Conservation (phyloP, 768 basidiomycete species). For the Serpula lacrymans region DNA sequence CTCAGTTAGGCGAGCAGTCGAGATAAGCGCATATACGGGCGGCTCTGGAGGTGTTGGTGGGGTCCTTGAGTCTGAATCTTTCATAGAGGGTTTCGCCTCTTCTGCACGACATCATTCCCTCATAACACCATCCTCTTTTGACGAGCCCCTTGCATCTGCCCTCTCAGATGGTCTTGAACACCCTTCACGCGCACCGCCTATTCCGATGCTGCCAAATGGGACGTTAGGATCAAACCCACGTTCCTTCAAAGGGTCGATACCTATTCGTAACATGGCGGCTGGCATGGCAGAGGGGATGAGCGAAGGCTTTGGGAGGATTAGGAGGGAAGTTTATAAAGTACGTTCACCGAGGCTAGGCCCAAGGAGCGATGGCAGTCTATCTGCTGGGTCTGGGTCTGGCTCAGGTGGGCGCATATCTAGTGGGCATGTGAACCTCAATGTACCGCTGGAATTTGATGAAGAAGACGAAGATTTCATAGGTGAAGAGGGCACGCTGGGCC, state of each 20-base stretch:
- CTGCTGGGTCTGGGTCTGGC: conserved; percentile 44
- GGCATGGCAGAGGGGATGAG: conserved; percentile 54
- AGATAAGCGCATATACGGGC: conserved; percentile 51
- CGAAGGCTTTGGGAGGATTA: conserved; percentile 57
- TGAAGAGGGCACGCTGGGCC: conserved; percentile 17
- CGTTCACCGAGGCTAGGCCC: conserved; percentile 40
- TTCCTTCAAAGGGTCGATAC: conserved; percentile 44
- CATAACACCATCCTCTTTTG: too few species aligned
- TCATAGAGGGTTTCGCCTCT: conserved; percentile 50
- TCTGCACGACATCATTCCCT: too few species aligned
- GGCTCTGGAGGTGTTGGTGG: conserved; percentile 27
- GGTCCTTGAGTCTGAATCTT: too few species aligned
- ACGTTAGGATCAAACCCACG: conserved; percentile 37
- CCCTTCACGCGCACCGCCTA: conserved; percentile 35
- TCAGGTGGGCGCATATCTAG: too few species aligned
- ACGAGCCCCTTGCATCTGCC: conserved; percentile 76
- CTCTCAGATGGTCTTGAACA: conserved; percentile 59
- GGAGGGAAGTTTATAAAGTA: conserved; percentile 52
- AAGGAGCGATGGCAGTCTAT: conserved; percentile 19
- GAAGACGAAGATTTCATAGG: conserved; percentile 60
- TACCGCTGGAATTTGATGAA: conserved; percentile 58
- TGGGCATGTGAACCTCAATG: too few species aligned
- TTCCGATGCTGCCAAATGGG: conserved; percentile 86
- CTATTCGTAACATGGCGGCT: conserved; percentile 50
- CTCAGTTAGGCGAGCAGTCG: conserved; percentile 69